Evolutionary conservation across 1,284 basidiomycete genomes (phyloP), one percentile per base, ranked within the genome.

Genomic region (Rhodotorula sp.): DNA sequence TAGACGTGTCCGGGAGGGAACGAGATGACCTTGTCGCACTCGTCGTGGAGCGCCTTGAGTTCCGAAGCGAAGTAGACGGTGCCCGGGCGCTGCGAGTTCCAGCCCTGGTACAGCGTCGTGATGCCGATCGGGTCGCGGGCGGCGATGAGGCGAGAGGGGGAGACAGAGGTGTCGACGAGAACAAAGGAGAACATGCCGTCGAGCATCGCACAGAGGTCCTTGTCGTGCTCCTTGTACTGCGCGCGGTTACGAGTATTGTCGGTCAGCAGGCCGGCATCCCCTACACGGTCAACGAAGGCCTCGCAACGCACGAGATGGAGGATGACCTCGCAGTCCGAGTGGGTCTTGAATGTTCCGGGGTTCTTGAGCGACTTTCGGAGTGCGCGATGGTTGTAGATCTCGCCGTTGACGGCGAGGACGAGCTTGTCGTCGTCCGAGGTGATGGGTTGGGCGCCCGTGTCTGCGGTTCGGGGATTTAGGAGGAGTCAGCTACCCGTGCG

Each of bases 121-220:
- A 99, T 94, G 51, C 96, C 96, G 79, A 99, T 91, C 34, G 96
- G 94, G 81, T 99, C 96, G 64, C 96, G 89, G 30, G 94, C 94
- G 65, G 95, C 95, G 77, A 99, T 92, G 71, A 98, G 85, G 68
- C 94, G 88, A 51, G 92, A 86, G 11, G 96, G 95, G 1, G 89
- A 85, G 68, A 91, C 89, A 19, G 91, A 90, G 78, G 94, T 92
- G 82, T 99, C 96, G 68, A 99, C 85, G 54, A 99, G 86, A 74
- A 97, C 90, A 79, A 99, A 99, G 19, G 94, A 94, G 84, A 99
- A 99, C 93, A 99, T 97, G 76, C 96, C 96, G 80, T 99, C 96
- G 70, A 99, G 89, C 80, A 88, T 84, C 79, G 82, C 82, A 82
- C 90, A 91, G 34, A 94, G 82, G 52, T 71, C 60, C 3, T 85